phyloP scores from a whole-genome alignment of 2,329 filamentous ascomycete species.

The Aureobasidium vineae region DNA sequence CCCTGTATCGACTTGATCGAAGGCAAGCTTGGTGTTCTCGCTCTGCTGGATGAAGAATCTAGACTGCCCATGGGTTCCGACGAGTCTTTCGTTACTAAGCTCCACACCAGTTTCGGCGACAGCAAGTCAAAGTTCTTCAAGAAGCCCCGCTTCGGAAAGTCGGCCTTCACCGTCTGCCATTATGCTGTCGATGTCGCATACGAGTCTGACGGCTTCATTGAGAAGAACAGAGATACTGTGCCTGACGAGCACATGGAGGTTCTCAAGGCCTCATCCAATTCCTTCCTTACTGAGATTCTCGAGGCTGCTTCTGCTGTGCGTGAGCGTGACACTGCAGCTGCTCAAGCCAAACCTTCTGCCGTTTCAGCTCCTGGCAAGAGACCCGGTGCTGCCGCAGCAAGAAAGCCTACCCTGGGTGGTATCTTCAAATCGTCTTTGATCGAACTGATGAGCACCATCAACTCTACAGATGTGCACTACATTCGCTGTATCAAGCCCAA shows the following conservation, averaged over 20 bases:
- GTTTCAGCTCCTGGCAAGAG: constrained; percentile 71
- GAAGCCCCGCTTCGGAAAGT: constrained; percentile 97
- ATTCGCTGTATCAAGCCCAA: constrained; percentile 99
- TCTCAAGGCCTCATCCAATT: constrained; percentile 76
- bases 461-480: constrained; percentile 97
- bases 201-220: constrained; percentile 98
- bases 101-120: constrained; percentile 86
- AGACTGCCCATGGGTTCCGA: constrained; percentile 95
- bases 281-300: constrained; percentile 79
- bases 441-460: constrained; percentile 97
- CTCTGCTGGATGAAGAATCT: constrained; percentile 93
- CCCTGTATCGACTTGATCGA: constrained; percentile 98
- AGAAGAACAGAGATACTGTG: constrained; percentile 98
- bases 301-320: constrained; percentile 81
- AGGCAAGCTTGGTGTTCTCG: constrained; percentile 89
- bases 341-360: constrained; percentile 61
- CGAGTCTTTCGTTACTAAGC: constrained; percentile 92
- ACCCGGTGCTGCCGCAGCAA: constrained; percentile 86
- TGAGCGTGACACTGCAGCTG: constrained; percentile 72
- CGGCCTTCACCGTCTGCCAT: constrained; percentile 95
- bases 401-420: constrained; percentile 94
- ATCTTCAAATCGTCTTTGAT: constrained; percentile 99
- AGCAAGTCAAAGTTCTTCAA: constrained; percentile 98
- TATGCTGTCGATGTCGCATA: constrained; percentile 98
- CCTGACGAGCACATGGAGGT: constrained; percentile 98